phyloP scores from a whole-genome alignment of 169 alveolate species.

The Amoebophrya sp. region DNA sequence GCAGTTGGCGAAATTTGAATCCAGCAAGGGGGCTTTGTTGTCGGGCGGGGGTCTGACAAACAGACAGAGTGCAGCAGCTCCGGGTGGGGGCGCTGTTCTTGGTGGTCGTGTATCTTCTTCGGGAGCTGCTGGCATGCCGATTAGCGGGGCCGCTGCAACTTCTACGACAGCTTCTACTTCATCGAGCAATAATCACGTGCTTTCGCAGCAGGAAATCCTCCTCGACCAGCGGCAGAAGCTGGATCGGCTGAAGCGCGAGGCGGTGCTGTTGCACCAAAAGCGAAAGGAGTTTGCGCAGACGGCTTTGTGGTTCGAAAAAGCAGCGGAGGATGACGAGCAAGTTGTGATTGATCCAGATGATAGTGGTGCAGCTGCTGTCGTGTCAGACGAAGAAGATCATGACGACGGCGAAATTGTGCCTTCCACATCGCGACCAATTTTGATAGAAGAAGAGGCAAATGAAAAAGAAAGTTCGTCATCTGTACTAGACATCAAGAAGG shows the following conservation, averaged over 20 bases:
- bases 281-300: background rate
- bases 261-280: background rate
- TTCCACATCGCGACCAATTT: too few species aligned
- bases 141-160: background rate
- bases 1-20: background rate
- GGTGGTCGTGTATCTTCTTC: background rate
- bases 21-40: background rate
- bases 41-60: background rate
- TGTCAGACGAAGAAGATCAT: too few species aligned
- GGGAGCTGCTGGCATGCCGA: background rate
- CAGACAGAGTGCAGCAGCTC: background rate
- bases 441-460: too few species aligned
- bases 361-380: too few species aligned
- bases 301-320: background rate
- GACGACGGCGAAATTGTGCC: too few species aligned
- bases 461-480: too few species aligned
- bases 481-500: too few species aligned
- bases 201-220: background rate
- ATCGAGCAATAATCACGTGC: too few species aligned
- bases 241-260: background rate
- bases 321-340: background rate
- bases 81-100: background rate
- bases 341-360: too few species aligned
- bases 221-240: background rate
- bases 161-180: too few species aligned